Evolutionary conservation across 2,329 filamentous ascomycete genomes (phyloP).

Genomic region (Zasmidium citrigriseum): DNA sequence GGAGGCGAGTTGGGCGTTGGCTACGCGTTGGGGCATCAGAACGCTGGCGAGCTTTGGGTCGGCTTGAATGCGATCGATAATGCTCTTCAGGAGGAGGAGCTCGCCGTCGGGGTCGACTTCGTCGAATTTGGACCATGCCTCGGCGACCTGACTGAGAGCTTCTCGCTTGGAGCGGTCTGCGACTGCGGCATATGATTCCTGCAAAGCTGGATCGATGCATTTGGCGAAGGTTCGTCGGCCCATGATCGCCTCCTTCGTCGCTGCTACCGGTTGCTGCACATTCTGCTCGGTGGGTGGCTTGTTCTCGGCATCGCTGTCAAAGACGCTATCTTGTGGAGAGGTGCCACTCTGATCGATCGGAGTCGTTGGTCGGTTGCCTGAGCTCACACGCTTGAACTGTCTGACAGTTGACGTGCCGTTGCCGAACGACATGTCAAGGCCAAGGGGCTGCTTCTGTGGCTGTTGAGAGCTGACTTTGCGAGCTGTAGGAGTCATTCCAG

Average conservation of each 20-base stretch:
- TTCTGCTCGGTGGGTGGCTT: constrained; percentile 48
- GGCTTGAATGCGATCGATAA: constrained; percentile 71
- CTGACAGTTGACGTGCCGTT: constrained; percentile 91
- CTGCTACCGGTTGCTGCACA: constrained; percentile 27
- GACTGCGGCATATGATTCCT: constrained; percentile 84
- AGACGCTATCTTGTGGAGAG: constrained; percentile 32
- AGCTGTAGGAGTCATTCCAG: constrained; percentile 44
- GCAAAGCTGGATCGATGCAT: constrained; percentile 77
- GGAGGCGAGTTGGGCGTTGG: constrained; percentile 37
- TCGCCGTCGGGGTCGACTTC: constrained; percentile 87
- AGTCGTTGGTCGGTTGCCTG: constrained; percentile 25
- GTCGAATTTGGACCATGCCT: constrained; percentile 83
- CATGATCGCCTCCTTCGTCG: constrained; percentile 75
- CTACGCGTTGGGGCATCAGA: constrained; percentile 41
- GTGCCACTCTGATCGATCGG: constrained; percentile 22
- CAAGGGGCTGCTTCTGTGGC: constrained; percentile 69
- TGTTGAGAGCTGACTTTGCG: constrained; percentile 44
- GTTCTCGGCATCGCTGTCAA: constrained; percentile 63
- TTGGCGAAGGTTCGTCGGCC: constrained; percentile 80
- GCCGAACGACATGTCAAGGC: constrained; percentile 88
- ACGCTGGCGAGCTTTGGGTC: constrained; percentile 64
- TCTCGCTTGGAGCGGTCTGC: constrained; percentile 67
- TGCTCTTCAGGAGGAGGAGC: constrained; percentile 77
- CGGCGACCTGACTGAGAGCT: constrained; percentile 77
- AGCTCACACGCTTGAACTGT: constrained; percentile 83